Evolutionary conservation across 139 green algal species (phyloP), one percentile per base, ranked within the genome.

Genomic region (Micractinium conductrix): DNA sequence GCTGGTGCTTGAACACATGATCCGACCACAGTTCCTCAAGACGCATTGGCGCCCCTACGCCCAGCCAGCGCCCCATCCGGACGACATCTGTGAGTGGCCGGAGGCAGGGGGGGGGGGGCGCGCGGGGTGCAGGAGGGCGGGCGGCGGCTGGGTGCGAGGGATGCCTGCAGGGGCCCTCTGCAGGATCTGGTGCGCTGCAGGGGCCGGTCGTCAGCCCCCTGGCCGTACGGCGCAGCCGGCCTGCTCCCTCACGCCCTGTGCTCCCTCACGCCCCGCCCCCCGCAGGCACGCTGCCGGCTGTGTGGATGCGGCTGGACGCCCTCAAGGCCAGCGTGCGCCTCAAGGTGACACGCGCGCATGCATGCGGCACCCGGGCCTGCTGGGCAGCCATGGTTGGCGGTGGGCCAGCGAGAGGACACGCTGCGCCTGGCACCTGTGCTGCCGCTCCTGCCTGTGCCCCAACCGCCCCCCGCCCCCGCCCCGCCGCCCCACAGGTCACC

Each of bases 1-100:
- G 26, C 76, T 91, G 53, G 80, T 90, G 62, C 69, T 95, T 35
- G 89, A 95, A 82, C 30, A 78, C 19, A 90, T 91, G 86, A 24
- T 95, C 4, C 63, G 87, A 4, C 79, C 88, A 26, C 86, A 88
- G 73, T 89, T 78, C 35, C 87, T 94, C 16, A 91, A 91, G 63
- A 84, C 86, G 16, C 86, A 91, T 55, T 95, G 92, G 91, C 87
- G 89, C 35, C 80, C 91, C 37, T 95, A 91, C 85, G 78, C 88
- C 37, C 69, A 85, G 69, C 92, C 93, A 6, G 88, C 89, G 17
- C 93, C 93, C 76, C 73, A 92, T 80, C 89, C 89, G 0, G 70
- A 67, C 0, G 67, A 81, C 28, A 88, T 88, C 24, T 50, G 85
- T 88, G 72, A 9, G 68, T 17, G 19, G 87, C 73, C 33, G 76